phyloP scores from a whole-genome alignment of 2,329 filamentous ascomycete species.

The Reticulascus tulasneorum region DNA sequence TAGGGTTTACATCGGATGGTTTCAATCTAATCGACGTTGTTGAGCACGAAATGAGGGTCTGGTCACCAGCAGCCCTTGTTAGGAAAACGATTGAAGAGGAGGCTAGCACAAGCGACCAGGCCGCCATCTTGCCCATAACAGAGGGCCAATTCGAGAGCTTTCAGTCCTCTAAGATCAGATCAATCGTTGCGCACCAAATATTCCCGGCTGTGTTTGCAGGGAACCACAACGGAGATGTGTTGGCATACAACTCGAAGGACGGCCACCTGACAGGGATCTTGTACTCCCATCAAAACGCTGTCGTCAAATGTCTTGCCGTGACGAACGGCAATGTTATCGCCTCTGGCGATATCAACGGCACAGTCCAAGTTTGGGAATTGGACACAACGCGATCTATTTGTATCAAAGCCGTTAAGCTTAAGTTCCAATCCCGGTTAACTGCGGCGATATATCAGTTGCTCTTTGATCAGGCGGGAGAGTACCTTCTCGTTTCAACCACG shows the following conservation, averaged over 20 bases:
- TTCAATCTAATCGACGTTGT: constrained; percentile 15
- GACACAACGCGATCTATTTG: too few relatives aligned
- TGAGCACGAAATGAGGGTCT: constrained; percentile 18
- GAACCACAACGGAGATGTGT: constrained; percentile 12
- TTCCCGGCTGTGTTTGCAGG: constrained; percentile 13
- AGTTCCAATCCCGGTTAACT: too few relatives aligned
- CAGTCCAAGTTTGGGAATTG: too few relatives aligned
- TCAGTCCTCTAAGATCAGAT: constrained; percentile 12
- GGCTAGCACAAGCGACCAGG: constrained; percentile 13
- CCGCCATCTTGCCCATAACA: constrained; percentile 1
- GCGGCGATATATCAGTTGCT: too few relatives aligned
- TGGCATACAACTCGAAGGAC: constrained; percentile 8
- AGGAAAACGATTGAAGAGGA: constrained; percentile 17
- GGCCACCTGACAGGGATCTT: constrained; percentile 5
- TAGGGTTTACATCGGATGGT: constrained; percentile 17
- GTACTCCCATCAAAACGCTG: constrained; percentile 11
- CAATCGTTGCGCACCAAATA: constrained; percentile 10
- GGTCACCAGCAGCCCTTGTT: constrained; percentile 18
- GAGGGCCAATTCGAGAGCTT: constrained; percentile 12
- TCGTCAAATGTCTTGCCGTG: too few relatives aligned
- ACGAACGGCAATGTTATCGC: too few relatives aligned
- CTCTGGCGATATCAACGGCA: too few relatives aligned
- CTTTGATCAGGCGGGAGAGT: too few relatives aligned
- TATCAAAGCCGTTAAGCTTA: too few relatives aligned
- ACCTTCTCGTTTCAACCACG: too few relatives aligned